phyloP scores from a whole-genome alignment of 331 rosid species.

The Prunus yedoensis region DNA sequence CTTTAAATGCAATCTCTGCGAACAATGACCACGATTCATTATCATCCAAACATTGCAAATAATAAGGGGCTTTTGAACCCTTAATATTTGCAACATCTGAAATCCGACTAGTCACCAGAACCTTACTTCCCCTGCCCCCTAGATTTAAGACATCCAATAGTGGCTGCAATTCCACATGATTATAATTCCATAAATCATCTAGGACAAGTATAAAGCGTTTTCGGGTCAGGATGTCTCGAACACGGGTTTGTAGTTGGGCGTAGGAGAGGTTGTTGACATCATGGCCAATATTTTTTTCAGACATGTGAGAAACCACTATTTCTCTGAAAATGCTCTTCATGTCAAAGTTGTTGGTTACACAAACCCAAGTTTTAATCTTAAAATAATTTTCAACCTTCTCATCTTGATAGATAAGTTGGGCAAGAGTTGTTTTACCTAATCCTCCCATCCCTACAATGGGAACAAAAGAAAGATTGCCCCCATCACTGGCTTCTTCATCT shows the following conservation, averaged over 20 bases:
- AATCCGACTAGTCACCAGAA: constrained; percentile 18
- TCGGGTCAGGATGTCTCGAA: background rate
- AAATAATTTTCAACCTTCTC: background rate
- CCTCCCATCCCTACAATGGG: constrained; percentile 24
- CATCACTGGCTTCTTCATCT: background rate
- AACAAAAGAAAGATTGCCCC: background rate
- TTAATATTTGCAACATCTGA: background rate
- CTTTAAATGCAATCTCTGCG: background rate
- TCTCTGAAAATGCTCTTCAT: background rate
- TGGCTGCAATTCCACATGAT: background rate
- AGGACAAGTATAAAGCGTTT: constrained; percentile 1
- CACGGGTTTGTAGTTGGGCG: background rate
- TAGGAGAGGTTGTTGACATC: background rate
- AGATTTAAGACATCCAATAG: background rate
- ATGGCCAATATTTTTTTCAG: background rate
- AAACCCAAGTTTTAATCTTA: background rate
- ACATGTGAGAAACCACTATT: background rate
- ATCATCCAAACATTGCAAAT: background rate
- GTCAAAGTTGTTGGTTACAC: background rate
- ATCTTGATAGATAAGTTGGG: background rate
- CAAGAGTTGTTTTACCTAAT: constrained; percentile 21
- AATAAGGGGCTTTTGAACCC: background rate
- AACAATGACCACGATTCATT: background rate
- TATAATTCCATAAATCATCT: constrained; percentile 7
- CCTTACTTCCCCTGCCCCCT: constrained; percentile 11